These are phyloP conservation scores for Fusarium circinatum DNA, from an alignment of 2,329 filamentous ascomycete genomes.

Conservation along the genomic window DNA sequence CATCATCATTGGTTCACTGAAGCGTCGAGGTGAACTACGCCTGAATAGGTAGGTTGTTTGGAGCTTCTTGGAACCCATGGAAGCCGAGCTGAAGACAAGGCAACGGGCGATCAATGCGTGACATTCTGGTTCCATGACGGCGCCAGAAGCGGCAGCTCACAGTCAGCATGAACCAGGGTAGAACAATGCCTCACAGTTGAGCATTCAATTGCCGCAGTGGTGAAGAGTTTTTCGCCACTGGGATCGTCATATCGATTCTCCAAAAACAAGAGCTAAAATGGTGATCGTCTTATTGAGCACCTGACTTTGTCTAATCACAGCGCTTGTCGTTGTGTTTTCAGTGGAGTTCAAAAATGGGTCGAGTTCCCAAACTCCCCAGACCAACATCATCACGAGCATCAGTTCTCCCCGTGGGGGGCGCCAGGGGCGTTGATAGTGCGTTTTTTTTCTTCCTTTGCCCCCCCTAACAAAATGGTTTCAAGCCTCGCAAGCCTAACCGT, in stretches of 20 bases:
- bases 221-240: slow-evolving; percentile 7
- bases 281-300: slow-evolving; percentile 9
- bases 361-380: slow-evolving; percentile 5
- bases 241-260: slow-evolving; percentile 10
- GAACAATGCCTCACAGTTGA: not conserved
- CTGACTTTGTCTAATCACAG: not conserved
- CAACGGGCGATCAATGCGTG: slow-evolving; percentile 23
- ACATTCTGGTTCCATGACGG: slow-evolving; percentile 4
- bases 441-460: not conserved
- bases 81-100: slow-evolving; percentile 25
- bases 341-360: slow-evolving; percentile 9
- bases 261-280: slow-evolving; percentile 1
- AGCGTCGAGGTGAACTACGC: not conserved
- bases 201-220: slow-evolving; percentile 7
- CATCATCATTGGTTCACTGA: not conserved
- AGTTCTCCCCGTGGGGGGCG: slow-evolving; percentile 27
- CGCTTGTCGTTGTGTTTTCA: not conserved
- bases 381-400: slow-evolving; percentile 11
- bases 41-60: slow-evolving; percentile 24
- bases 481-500: slow-evolving; percentile 8
- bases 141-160: slow-evolving; percentile 15
- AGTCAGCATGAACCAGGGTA: slow-evolving; percentile 7
- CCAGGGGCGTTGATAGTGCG: slow-evolving; percentile 10
- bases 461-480: slow-evolving; percentile 6
- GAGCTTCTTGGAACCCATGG: slow-evolving; percentile 15